Percentiles rank a stretch among this genome's conserved stretches.
Conservation (phyloP, 768 basidiomycete genomes). For the Trametes coccinea region DNA sequence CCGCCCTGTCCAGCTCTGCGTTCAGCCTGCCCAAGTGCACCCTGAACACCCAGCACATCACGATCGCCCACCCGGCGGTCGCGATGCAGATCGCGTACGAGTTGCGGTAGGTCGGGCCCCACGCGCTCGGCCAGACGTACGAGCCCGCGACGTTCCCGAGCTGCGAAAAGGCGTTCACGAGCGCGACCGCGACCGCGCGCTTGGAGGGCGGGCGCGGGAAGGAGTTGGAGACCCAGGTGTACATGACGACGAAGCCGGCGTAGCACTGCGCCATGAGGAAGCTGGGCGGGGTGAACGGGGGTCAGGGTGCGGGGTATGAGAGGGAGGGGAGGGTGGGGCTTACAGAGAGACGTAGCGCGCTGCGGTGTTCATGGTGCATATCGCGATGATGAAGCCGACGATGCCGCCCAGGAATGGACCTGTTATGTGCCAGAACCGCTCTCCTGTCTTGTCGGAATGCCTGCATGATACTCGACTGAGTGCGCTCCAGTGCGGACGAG, state of each 20-base stretch:
- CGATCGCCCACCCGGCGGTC: slow-evolving; percentile 33
- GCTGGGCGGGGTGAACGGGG: not conserved
- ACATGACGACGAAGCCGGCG: slow-evolving; percentile 68
- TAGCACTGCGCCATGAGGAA: slow-evolving; percentile 71
- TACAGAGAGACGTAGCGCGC: slow-evolving; percentile 69
- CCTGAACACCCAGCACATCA: slow-evolving; percentile 37
- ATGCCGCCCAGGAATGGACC: slow-evolving; percentile 59
- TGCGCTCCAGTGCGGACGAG: not conserved
- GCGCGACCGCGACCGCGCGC: slow-evolving; percentile 82
- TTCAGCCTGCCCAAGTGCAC: slow-evolving; percentile 31
- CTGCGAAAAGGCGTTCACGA: slow-evolving; percentile 80
- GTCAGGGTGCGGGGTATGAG: slow-evolving; percentile 12
- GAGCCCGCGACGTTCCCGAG: slow-evolving; percentile 85
- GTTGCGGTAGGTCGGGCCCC: slow-evolving; percentile 70
- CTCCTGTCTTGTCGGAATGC: slow-evolving; percentile 70
- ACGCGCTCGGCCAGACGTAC: slow-evolving; percentile 56
- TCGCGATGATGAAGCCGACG: slow-evolving; percentile 68
- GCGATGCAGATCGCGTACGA: slow-evolving; percentile 53
- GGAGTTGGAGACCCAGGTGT: slow-evolving; percentile 53
- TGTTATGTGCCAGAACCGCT: slow-evolving; percentile 70
- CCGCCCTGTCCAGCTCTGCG: slow-evolving; percentile 37
- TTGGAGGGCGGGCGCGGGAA: slow-evolving; percentile 85
- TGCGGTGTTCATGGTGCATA: slow-evolving; percentile 60
- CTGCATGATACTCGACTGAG: slow-evolving; percentile 31
- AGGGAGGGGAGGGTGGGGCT: slow-evolving; percentile 22